Percentiles rank a stretch among this genome's conserved stretches.
These are phyloP conservation scores for Tieghemostelium lacteum DNA, from an alignment of 78 protist species.

Conservation along the genomic window DNA sequence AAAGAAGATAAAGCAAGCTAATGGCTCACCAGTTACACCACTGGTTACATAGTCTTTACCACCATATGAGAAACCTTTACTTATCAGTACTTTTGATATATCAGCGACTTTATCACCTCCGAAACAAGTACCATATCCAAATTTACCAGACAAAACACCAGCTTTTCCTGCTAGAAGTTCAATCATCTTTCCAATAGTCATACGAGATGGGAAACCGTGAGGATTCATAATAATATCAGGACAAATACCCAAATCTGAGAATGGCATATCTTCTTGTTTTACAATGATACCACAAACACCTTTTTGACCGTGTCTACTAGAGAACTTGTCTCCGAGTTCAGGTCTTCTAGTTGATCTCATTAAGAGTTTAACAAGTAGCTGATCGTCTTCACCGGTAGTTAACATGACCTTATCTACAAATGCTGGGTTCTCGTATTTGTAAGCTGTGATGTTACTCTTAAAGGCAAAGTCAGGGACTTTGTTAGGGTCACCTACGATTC, in stretches of 20 bases:
- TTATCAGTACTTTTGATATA: conserved; percentile 86
- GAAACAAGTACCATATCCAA: conserved; percentile 90
- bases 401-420: conserved; percentile 94
- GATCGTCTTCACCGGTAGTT: conserved; percentile 87
- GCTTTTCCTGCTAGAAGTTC: conserved; percentile 98
- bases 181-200: conserved; percentile 99
- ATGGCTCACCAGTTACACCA: conserved; percentile 97
- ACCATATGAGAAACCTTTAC: conserved; percentile 94
- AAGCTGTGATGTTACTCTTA: conserved; percentile 54
- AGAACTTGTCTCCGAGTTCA: conserved; percentile 99
- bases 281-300: conserved; percentile 99
- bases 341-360: conserved; percentile 94
- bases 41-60: conserved; percentile 98
- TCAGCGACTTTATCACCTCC: conserved; percentile 94
- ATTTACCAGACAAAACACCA: conserved; percentile 84
- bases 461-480: conserved; percentile 10
- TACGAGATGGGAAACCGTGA: conserved; percentile 99
- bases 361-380: conserved; percentile 88
- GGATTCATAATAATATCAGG: conserved; percentile 99
- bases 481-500: conserved; percentile 1
- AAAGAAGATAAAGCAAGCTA: conserved; percentile 95
- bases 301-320: conserved; percentile 99
- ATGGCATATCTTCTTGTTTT: conserved; percentile 98
- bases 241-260: conserved; percentile 95
- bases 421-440: conserved; percentile 72